phyloP scores from a whole-genome alignment of 768 basidiomycete species.

The Lactifluus hygrophoroides region DNA sequence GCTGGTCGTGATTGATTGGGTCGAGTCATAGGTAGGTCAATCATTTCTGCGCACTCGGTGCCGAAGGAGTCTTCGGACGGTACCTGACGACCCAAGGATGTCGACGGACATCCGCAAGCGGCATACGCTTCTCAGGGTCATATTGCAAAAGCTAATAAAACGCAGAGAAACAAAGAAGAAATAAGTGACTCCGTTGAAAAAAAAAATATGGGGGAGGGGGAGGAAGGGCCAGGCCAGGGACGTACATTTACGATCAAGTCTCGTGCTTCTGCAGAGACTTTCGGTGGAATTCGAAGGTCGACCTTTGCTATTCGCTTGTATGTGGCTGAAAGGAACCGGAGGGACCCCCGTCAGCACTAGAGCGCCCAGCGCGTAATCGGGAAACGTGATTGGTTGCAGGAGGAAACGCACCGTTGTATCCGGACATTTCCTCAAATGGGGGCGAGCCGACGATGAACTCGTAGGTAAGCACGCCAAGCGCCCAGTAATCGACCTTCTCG shows the following conservation, averaged over 20 bases:
- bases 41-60: not conserved
- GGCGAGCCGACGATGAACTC: slow-evolving; percentile 85
- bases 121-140: slow-evolving; percentile 34
- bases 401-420: slow-evolving; percentile 54
- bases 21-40: not conserved
- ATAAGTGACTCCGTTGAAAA: no score
- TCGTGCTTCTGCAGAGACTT: slow-evolving; percentile 36
- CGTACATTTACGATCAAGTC: slow-evolving; percentile 39
- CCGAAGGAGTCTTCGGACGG: slow-evolving; percentile 19
- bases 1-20: not conserved
- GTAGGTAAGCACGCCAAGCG: slow-evolving; percentile 91
- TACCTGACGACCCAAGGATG: slow-evolving; percentile 36
- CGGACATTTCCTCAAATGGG: slow-evolving; percentile 79
- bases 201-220: no score
- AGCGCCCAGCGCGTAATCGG: not conserved
- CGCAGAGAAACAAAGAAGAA: not conserved
- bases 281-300: slow-evolving; percentile 48
- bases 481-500: slow-evolving; percentile 93
- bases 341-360: slow-evolving; percentile 9
- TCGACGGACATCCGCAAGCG: slow-evolving; percentile 34
- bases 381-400: not conserved
- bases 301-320: slow-evolving; percentile 84
- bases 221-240: not conserved
- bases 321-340: slow-evolving; percentile 47
- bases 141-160: slow-evolving; percentile 65